Percentiles rank a stretch among this genome's conserved stretches.
phyloP scores from a whole-genome alignment of 148 eudicot species.

The Rhododendron mucronatum region DNA sequence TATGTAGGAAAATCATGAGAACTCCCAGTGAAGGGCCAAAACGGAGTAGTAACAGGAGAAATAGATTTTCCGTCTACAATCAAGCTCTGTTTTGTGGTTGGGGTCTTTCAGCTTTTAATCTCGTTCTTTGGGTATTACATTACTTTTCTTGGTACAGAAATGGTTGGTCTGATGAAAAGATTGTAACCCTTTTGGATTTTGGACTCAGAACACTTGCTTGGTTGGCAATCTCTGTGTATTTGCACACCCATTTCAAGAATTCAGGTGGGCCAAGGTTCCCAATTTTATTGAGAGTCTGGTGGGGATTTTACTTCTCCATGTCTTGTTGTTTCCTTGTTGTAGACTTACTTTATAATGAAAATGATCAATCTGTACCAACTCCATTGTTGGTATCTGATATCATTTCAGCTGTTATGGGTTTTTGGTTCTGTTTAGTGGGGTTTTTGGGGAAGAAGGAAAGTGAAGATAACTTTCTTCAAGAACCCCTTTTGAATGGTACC shows the following conservation, averaged over 20 bases:
- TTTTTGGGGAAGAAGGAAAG: constrained; percentile 28
- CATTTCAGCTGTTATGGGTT: constrained; percentile 32
- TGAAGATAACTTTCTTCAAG: constrained; percentile 24
- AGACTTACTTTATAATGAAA: constrained; percentile 15
- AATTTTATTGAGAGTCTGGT: constrained; percentile 58
- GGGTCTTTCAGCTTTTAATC: constrained; percentile 33
- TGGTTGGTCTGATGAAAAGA: constrained; percentile 51
- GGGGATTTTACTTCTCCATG: constrained; percentile 46
- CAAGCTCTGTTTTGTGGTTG: constrained; percentile 32
- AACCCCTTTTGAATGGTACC: constrained; percentile 50
- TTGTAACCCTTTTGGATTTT: constrained; percentile 41
- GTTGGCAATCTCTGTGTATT: constrained; percentile 38
- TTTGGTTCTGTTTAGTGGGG: constrained; percentile 32
- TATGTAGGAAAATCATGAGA: neutral
- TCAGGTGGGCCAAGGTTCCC: constrained; percentile 40
- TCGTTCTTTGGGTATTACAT: constrained; percentile 34
- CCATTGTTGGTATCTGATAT: constrained; percentile 38
- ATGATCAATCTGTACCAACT: constrained; percentile 20
- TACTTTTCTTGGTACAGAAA: constrained; percentile 50
- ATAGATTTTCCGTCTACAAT: constrained; percentile 24
- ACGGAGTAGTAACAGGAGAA: neutral
- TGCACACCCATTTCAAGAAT: constrained; percentile 24
- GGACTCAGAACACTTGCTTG: constrained; percentile 32
- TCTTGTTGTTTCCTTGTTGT: constrained; percentile 55
- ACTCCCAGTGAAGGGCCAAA: constrained; percentile 19